phyloP scores from a whole-genome alignment of 768 basidiomycete genomes.

The Tylopilus rubrobrunneus region DNA sequence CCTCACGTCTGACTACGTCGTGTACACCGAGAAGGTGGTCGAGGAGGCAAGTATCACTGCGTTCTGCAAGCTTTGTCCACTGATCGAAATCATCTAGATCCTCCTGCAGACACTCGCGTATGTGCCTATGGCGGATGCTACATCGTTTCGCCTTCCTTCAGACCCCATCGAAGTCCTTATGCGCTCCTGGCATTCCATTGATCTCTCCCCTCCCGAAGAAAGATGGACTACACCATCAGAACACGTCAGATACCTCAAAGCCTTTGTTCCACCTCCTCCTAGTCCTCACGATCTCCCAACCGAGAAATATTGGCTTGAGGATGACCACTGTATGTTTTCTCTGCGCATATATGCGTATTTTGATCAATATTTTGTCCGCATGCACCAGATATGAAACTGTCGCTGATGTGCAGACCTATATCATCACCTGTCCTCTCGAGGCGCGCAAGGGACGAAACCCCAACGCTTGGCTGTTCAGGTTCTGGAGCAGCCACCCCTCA shows the following conservation, averaged over 20 bases:
- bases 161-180: slow-evolving; percentile 52
- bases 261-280: slow-evolving; percentile 11
- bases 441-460: slow-evolving; percentile 46
- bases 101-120: slow-evolving; percentile 36
- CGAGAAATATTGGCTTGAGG: slow-evolving; percentile 36
- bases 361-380: background rate
- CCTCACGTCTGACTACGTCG: slow-evolving; percentile 51
- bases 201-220: slow-evolving; percentile 41
- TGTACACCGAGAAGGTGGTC: slow-evolving; percentile 48
- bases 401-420: slow-evolving; percentile 33
- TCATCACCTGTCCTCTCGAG: slow-evolving; percentile 42
- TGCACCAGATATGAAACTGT: slow-evolving; percentile 24
- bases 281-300: slow-evolving; percentile 30
- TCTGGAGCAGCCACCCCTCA: slow-evolving; percentile 26
- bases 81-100: slow-evolving; percentile 33
- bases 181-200: slow-evolving; percentile 30
- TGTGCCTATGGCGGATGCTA: slow-evolving; percentile 48
- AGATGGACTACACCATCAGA: slow-evolving; percentile 34
- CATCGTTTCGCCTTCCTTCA: slow-evolving; percentile 46
- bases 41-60: slow-evolving; percentile 35
- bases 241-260: slow-evolving; percentile 17
- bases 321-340: slow-evolving; percentile 31
- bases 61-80: background rate
- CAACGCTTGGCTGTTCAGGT: slow-evolving; percentile 32
- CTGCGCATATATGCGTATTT: slow-evolving; percentile 16